Percentiles rank a stretch among this genome's conserved stretches.
Conservation (phyloP, 108 stramenopile genomes). For the Nitzschia sp. region DNA sequence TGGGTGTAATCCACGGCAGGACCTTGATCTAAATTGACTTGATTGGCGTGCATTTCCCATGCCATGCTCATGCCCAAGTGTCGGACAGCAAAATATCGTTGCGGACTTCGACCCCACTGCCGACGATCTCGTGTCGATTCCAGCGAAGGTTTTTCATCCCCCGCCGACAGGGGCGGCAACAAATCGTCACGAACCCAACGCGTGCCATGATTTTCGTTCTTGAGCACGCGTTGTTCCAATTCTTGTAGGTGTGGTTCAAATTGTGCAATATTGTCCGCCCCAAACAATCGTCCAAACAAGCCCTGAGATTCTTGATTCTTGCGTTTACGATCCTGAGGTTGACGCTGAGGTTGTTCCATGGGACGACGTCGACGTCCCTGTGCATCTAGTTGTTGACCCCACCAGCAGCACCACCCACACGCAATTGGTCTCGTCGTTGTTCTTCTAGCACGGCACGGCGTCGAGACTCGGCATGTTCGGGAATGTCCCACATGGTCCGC, state of each 20-base stretch:
- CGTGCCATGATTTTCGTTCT: constrained; percentile 24
- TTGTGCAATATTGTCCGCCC: background rate
- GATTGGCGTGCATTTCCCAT: constrained; percentile 17
- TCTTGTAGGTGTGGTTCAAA: constrained; percentile 11
- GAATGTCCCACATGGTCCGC: background rate
- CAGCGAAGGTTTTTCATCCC: constrained; percentile 1
- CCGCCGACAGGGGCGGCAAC: constrained; percentile 19
- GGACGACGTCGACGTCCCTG: constrained; percentile 42
- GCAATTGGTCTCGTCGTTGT: background rate
- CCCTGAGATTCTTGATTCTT: background rate
- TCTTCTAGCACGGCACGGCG: background rate
- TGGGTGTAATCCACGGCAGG: constrained; percentile 71
- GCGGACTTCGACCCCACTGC: background rate
- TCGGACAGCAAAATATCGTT: constrained; percentile 1
- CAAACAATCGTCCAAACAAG: background rate
- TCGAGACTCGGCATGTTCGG: background rate
- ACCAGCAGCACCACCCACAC: background rate
- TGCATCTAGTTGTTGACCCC: constrained; percentile 29
- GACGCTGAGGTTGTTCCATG: background rate
- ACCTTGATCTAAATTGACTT: background rate
- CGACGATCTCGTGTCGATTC: background rate
- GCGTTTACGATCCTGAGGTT: background rate
- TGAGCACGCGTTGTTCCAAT: constrained; percentile 16
- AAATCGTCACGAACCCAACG: constrained; percentile 31
- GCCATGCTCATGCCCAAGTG: constrained; percentile 6